Evolutionary conservation across 805 yeast genomes (phyloP).

Genomic region (Wickerhamomyces alni): DNA sequence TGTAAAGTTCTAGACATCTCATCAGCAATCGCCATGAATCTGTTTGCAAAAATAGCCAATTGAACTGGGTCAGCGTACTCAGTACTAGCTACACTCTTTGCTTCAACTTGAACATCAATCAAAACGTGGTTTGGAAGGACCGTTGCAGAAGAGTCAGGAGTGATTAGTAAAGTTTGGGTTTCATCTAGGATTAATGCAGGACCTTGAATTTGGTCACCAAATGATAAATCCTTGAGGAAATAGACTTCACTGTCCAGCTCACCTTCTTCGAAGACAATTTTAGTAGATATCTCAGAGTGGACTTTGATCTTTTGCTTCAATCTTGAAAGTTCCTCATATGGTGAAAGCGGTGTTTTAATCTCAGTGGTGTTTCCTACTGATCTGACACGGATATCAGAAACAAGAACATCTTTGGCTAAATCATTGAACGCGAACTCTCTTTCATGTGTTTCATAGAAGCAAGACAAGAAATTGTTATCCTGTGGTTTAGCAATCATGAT

Average conservation of each 20-base stretch:
- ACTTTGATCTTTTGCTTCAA: slow-evolving; percentile 16
- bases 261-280: slow-evolving; percentile 26
- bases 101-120: slow-evolving; percentile 23
- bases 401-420: slow-evolving; percentile 25
- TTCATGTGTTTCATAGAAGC: slow-evolving; percentile 27
- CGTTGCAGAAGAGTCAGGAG: slow-evolving; percentile 31
- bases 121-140: slow-evolving; percentile 32
- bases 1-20: slow-evolving; percentile 41
- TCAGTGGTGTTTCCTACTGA: slow-evolving; percentile 22
- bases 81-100: slow-evolving; percentile 34
- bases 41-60: slow-evolving; percentile 36
- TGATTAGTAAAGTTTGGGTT: slow-evolving; percentile 35
- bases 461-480: slow-evolving; percentile 19
- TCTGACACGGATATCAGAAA: slow-evolving; percentile 31
- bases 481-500: slow-evolving; percentile 25
- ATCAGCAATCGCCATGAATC: slow-evolving; percentile 48
- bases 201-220: slow-evolving; percentile 29
- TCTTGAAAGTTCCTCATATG: slow-evolving; percentile 17
- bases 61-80: slow-evolving; percentile 42
- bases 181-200: slow-evolving; percentile 33
- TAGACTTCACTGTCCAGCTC: slow-evolving; percentile 26
- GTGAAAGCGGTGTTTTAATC: slow-evolving; percentile 14
- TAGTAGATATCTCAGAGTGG: slow-evolving; percentile 30
- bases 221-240: slow-evolving; percentile 23
- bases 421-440: slow-evolving; percentile 33